Evolutionary conservation across 805 yeast genomes (phyloP).

Genomic region (Phaffomyces opuntiae): DNA sequence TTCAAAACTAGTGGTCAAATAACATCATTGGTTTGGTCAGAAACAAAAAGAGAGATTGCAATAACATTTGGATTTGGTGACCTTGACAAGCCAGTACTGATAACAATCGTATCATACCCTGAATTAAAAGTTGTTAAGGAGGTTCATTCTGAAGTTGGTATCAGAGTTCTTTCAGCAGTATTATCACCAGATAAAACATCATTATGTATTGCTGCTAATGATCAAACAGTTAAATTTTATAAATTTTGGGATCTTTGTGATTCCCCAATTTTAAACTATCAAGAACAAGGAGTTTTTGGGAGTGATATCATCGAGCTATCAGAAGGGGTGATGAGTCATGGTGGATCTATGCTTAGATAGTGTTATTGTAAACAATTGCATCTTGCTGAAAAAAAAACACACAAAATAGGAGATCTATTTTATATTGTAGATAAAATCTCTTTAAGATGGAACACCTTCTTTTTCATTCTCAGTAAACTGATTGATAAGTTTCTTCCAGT

Average conservation of each 20-base stretch:
- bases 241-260: constrained; percentile 53
- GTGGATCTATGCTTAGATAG: constrained; percentile 22
- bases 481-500: constrained; percentile 53
- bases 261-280: constrained; percentile 30
- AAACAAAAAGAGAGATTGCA: constrained; percentile 50
- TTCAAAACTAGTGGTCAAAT: constrained; percentile 63
- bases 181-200: constrained; percentile 56
- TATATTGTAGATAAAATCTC: background rate
- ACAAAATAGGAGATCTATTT: no score
- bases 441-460: constrained; percentile 80
- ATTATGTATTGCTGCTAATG: constrained; percentile 71
- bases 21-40: constrained; percentile 76
- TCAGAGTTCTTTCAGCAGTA: constrained; percentile 61
- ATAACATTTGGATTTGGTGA: constrained; percentile 82
- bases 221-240: constrained; percentile 70
- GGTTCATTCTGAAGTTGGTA: constrained; percentile 42
- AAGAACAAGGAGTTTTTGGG: constrained; percentile 42
- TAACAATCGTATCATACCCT: constrained; percentile 65
- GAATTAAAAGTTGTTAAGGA: constrained; percentile 39
- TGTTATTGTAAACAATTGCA: background rate
- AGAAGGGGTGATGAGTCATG: constrained; percentile 42
- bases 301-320: constrained; percentile 50
- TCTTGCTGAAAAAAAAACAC: background rate
- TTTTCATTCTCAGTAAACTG: constrained; percentile 55
- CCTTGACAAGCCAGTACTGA: constrained; percentile 39